These are phyloP conservation scores for Cornus florida DNA, from an alignment of 148 eudicot species.

Conservation along the genomic window DNA sequence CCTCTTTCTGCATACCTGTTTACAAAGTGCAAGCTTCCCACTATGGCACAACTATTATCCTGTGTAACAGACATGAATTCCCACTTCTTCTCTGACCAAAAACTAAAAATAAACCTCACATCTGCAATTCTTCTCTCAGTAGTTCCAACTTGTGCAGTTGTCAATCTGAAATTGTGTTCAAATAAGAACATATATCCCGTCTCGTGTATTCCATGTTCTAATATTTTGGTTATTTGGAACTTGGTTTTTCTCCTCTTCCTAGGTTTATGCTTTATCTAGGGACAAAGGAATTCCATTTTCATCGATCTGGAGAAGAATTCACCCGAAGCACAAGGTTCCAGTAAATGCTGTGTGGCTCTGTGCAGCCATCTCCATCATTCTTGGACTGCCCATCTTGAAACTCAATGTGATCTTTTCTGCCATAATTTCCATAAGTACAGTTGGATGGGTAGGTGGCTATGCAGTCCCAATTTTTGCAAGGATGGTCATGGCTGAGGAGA, in stretches of 20 bases:
- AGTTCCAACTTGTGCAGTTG: no score
- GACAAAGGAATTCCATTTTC: constrained; percentile 61
- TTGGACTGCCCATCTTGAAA: constrained; percentile 59
- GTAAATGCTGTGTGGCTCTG: constrained; percentile 71
- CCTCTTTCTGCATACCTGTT: no score
- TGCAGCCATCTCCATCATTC: constrained; percentile 44
- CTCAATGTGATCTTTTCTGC: constrained; percentile 57
- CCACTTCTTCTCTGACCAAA: no score
- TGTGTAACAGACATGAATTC: neutral
- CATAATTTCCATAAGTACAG: constrained; percentile 58
- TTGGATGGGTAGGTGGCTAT: constrained; percentile 74
- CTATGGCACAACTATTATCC: no score
- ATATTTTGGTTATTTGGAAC: no score
- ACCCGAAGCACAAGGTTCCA: constrained; percentile 66
- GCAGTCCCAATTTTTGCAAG: constrained; percentile 65
- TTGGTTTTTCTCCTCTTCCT: neutral
- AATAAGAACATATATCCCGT: no score
- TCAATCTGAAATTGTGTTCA: no score
- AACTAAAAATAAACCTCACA: no score
- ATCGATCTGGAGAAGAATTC: constrained; percentile 51
- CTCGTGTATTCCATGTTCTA: no score
- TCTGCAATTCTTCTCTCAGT: no score
- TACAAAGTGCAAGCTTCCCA: no score
- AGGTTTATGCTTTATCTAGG: constrained; percentile 70
- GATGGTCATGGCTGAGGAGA: constrained; percentile 47